A percentile compares a stretch with the other conserved stretches of the same genome.
Evolutionary conservation across 2,329 filamentous ascomycete species (phyloP).

Genomic region (Botrytis deweyae): DNA sequence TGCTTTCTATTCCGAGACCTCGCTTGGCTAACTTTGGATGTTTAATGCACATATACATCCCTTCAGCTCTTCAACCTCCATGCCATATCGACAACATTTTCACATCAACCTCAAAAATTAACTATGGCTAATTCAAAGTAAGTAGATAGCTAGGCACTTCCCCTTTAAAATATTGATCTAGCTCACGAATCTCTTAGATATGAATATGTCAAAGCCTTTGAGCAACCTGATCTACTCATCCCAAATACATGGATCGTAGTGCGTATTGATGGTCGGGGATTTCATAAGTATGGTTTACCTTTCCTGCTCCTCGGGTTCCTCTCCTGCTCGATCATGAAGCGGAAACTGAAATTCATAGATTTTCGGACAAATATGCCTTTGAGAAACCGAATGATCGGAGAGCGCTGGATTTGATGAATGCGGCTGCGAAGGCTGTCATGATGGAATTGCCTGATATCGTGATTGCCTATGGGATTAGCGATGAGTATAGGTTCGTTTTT

Average conservation of each 20-base stretch:
- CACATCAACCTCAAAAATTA: neutral
- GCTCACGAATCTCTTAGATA: constrained; percentile 56
- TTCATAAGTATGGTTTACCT: constrained; percentile 70
- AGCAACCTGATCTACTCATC: constrained; percentile 75
- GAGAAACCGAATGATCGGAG: constrained; percentile 88
- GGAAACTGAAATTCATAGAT: constrained; percentile 48
- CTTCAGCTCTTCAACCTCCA: neutral
- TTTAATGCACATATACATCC: neutral
- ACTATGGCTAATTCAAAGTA: constrained; percentile 39
- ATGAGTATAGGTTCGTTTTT: constrained; percentile 73
- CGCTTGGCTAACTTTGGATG: constrained; percentile 9
- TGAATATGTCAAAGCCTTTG: constrained; percentile 90
- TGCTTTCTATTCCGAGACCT: constrained; percentile 10
- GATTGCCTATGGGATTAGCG: constrained; percentile 89
- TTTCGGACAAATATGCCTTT: constrained; percentile 81
- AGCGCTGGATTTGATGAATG: constrained; percentile 92
- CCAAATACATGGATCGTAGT: constrained; percentile 96
- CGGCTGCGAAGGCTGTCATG: constrained; percentile 81
- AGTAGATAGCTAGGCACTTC: neutral
- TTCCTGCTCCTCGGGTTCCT: neutral
- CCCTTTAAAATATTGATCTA: neutral
- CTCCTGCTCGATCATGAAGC: neutral
- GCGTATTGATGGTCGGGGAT: constrained; percentile 88
- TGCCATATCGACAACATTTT: neutral
- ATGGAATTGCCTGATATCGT: constrained; percentile 80